Evolutionary conservation across 208 protist species (phyloP).

Genomic region (Crithidia fasciculata): DNA sequence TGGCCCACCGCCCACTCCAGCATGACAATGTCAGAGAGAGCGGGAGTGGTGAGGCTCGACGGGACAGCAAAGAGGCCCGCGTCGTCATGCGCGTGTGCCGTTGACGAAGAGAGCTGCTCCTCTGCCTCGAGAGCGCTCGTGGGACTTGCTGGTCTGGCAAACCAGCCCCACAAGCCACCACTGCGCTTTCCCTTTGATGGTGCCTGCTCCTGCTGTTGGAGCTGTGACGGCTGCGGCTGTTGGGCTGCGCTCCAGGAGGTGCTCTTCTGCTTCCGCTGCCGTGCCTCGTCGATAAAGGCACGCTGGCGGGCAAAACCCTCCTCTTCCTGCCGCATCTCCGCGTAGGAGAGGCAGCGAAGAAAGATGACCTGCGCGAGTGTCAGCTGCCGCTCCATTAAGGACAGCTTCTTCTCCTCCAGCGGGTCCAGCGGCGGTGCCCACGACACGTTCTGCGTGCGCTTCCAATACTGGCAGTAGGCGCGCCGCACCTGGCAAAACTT

Average conservation of each 20-base stretch:
- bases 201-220: neutral
- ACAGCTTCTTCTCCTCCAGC: constrained; percentile 45
- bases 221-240: neutral
- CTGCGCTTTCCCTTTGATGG: neutral
- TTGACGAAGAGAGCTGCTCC: too few relatives aligned
- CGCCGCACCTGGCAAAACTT: constrained; percentile 60
- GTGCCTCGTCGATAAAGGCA: constrained; percentile 42
- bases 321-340: constrained; percentile 62
- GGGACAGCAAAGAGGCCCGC: neutral
- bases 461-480: constrained; percentile 72
- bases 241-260: neutral
- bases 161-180: constrained; percentile 16
- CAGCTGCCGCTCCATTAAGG: constrained; percentile 57
- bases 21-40: constrained; percentile 17
- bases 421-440: constrained; percentile 73
- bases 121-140: neutral
- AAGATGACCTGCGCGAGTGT: constrained; percentile 77
- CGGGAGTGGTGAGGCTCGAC: neutral
- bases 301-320: constrained; percentile 45
- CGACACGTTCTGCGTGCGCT: constrained; percentile 44
- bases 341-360: constrained; percentile 71
- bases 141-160: neutral
- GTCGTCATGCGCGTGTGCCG: neutral
- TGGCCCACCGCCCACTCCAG: constrained; percentile 32
- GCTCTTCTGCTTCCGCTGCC: neutral